phyloP scores from a whole-genome alignment of 2,329 filamentous ascomycete species.

The Aspergillus caelatus region DNA sequence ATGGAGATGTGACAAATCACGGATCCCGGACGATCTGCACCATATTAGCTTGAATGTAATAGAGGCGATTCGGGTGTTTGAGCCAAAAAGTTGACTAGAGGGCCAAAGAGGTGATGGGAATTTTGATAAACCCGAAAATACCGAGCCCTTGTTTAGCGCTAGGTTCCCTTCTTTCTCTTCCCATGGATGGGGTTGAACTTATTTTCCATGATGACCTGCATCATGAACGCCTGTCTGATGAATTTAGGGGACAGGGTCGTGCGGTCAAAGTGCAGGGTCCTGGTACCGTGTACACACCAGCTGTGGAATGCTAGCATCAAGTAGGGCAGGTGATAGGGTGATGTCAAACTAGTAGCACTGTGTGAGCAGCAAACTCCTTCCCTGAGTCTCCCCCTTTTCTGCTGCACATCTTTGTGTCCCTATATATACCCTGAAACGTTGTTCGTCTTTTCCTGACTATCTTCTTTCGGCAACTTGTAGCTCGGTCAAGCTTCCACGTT shows the following conservation, averaged over 20 bases:
- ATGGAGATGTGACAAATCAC: constrained; percentile 7
- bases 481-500: background rate
- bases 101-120: background rate
- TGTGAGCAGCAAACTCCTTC: constrained; percentile 4
- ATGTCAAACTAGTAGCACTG: constrained; percentile 19
- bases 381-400: constrained; percentile 11
- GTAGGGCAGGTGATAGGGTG: constrained; percentile 22
- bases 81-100: background rate
- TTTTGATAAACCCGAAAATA: background rate
- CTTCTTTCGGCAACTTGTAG: constrained; percentile 1
- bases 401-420: background rate
- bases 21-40: background rate
- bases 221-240: background rate
- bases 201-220: background rate
- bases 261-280: constrained; percentile 7
- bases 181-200: background rate
- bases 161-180: background rate
- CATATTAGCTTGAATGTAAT: constrained; percentile 1
- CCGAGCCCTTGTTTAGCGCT: constrained; percentile 8
- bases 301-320: constrained; percentile 22
- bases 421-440: constrained; percentile 16
- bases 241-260: background rate
- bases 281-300: constrained; percentile 2
- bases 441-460: background rate
- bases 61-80: background rate